phyloP scores from a whole-genome alignment of 208 protist species.

The Trypanosomatidae sp. region DNA sequence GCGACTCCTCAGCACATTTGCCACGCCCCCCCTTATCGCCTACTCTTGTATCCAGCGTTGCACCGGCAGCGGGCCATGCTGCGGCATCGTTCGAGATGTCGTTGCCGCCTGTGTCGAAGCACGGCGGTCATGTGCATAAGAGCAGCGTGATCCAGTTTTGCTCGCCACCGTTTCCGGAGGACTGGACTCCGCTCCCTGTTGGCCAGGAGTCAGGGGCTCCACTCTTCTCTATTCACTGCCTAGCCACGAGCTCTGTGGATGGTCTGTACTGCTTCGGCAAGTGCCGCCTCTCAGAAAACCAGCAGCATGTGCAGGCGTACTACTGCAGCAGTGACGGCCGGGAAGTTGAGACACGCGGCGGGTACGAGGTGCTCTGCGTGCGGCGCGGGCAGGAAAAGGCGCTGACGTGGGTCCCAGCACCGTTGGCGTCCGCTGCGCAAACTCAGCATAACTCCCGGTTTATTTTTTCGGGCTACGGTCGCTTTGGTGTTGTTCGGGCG shows the following conservation, averaged over 20 bases:
- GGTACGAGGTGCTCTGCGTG: constrained; percentile 54
- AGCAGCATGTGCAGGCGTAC: constrained; percentile 34
- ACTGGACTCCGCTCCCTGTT: constrained; percentile 33
- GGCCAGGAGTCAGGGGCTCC: constrained; percentile 31
- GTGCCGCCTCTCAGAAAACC: constrained; percentile 30
- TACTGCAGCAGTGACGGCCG: constrained; percentile 33
- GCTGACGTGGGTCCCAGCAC: constrained; percentile 37
- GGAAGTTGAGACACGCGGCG: constrained; percentile 28
- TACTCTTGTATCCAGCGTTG: neutral
- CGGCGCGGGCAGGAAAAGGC: constrained; percentile 9
- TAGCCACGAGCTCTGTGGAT: neutral
- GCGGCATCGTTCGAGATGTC: neutral
- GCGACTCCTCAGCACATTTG: neutral
- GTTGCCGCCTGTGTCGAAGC: neutral
- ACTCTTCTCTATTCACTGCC: constrained; percentile 43
- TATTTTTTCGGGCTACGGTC: constrained; percentile 26
- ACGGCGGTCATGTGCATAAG: neutral
- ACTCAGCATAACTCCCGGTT: constrained; percentile 7
- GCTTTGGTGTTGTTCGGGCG: constrained; percentile 42
- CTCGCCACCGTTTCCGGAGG: constrained; percentile 25
- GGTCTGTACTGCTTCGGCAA: constrained; percentile 41
- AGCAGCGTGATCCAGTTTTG: constrained; percentile 24
- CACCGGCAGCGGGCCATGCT: neutral
- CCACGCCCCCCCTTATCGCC: neutral
- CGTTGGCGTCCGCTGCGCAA: constrained; percentile 12